These are phyloP conservation scores for Pythium brassicae DNA, from an alignment of 352 stramenopile genomes.

Conservation along the genomic window DNA sequence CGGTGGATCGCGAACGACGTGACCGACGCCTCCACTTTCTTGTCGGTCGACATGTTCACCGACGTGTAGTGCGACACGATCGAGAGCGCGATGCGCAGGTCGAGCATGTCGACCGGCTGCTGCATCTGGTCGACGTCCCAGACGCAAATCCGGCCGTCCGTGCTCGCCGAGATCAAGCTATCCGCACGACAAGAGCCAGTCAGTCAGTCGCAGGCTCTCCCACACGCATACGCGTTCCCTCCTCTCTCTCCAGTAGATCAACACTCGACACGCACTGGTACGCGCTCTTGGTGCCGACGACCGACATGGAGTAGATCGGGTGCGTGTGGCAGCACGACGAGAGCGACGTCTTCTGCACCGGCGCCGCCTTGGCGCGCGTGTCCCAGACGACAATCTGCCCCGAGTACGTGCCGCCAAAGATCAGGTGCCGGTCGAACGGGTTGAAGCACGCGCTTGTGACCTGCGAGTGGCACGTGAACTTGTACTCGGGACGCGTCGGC, in stretches of 20 bases:
- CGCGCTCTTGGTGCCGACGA: conserved; percentile 77
- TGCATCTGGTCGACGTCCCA: conserved; percentile 86
- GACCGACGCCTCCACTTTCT: conserved; percentile 84
- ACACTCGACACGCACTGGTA: conserved; percentile 54
- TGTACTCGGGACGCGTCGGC: conserved; percentile 75
- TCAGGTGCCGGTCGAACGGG: conserved; percentile 81
- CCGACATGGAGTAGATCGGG: conserved; percentile 82
- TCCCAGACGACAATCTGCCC: conserved; percentile 87
- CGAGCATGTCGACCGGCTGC: conserved; percentile 78
- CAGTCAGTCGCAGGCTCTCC: background rate
- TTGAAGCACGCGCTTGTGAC: conserved; percentile 86
- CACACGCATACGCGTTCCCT: background rate
- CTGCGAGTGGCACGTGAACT: conserved; percentile 84
- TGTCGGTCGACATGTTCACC: conserved; percentile 56
- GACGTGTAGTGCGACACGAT: conserved; percentile 75
- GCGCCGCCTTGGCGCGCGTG: conserved; percentile 71
- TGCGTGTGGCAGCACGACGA: conserved; percentile 82
- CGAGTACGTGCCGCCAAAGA: conserved; percentile 84
- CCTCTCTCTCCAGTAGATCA: too few relatives aligned
- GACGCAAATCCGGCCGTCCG: conserved; percentile 79
- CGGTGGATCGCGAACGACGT: conserved; percentile 79
- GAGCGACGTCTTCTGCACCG: conserved; percentile 81
- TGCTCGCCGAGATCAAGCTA: conserved; percentile 83
- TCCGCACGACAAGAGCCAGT: conserved; percentile 2
- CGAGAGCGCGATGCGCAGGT: conserved; percentile 75